phyloP scores from a whole-genome alignment of 2,329 filamentous ascomycete species.

The Pseudopithomyces chartarum region DNA sequence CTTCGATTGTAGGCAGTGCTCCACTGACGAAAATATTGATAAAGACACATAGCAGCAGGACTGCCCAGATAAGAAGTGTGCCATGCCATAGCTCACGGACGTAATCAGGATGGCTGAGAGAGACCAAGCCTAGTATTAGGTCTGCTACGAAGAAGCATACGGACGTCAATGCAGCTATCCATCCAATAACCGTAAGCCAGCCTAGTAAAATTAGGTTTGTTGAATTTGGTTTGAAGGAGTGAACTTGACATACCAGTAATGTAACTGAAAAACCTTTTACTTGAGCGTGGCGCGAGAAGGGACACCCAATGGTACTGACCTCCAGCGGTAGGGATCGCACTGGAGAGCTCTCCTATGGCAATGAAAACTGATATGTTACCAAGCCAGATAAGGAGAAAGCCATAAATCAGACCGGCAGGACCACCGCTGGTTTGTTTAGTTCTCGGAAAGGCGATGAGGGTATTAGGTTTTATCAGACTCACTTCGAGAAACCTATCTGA shows the following conservation, averaged over 20 bases:
- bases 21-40: constrained; percentile 56
- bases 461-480: constrained; percentile 8
- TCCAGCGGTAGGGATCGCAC: constrained; percentile 45
- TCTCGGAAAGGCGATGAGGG: not conserved
- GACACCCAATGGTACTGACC: constrained; percentile 51
- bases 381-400: constrained; percentile 44
- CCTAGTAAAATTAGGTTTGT: constrained; percentile 32
- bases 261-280: constrained; percentile 52
- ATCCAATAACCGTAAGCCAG: constrained; percentile 52
- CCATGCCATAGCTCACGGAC: constrained; percentile 53
- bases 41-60: constrained; percentile 46
- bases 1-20: constrained; percentile 56
- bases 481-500: constrained; percentile 43
- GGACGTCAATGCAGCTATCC: constrained; percentile 48
- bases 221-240: not conserved
- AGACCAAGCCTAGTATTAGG: constrained; percentile 38
- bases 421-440: constrained; percentile 33
- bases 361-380: constrained; percentile 45
- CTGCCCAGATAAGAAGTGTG: constrained; percentile 55
- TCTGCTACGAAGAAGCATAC: constrained; percentile 43
- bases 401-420: constrained; percentile 44
- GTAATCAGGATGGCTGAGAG: constrained; percentile 48
- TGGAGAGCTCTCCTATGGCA: constrained; percentile 44
- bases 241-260: constrained; percentile 38
- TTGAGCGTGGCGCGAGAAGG: constrained; percentile 48